Evolutionary conservation across 2,329 filamentous ascomycete species (phyloP), one percentile per base, ranked within the genome.

Genomic region (Monosporascus sp.): DNA sequence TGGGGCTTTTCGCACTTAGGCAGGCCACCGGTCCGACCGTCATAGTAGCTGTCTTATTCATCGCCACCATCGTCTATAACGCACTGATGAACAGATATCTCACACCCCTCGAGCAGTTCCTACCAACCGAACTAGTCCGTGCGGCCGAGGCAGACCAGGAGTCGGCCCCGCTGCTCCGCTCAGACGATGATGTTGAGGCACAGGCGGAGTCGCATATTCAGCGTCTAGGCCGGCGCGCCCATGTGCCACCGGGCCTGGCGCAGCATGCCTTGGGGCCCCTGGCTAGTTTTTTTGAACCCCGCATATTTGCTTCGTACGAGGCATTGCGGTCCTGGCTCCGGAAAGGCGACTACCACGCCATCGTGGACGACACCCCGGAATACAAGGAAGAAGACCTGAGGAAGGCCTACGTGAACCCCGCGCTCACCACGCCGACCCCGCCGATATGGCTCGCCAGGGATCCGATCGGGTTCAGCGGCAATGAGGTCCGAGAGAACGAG

Each of bases 361-460:
- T 48, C 11, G 56, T 58, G 27, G 52, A 56, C 15, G 59, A 61
- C 3, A 37, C 55, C 6, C 58, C 58, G 2, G 54, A 57, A 24
- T 69, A 68, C 54, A 60, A 52, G 6, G 61, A 65, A 35, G 63
- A 66, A 8, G 59, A 66, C n/a, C 25, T 67, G 2, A 20, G 53
- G 17, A 62, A 55, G 45, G 66, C 65, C 3, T 69, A 69, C 31
- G 20, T 62, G 20, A 65, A 68, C 49, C 66, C 66, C 9, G 64
- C 58, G 3, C 55, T 69, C 44, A 65, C 65, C 2, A 60, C 78
- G 7, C 66, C 74, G 47, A 72, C 79, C 0, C 82, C 82, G 3
- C 65, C 85, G 5, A 72, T 89, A 27, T 89, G 85, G 85, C 79
- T 89, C 51, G 84, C 85, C 1, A 75, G 75, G 46, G 85, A 89